phyloP scores from a whole-genome alignment of 1,284 basidiomycete species.

The Rhodotorula sp. region DNA sequence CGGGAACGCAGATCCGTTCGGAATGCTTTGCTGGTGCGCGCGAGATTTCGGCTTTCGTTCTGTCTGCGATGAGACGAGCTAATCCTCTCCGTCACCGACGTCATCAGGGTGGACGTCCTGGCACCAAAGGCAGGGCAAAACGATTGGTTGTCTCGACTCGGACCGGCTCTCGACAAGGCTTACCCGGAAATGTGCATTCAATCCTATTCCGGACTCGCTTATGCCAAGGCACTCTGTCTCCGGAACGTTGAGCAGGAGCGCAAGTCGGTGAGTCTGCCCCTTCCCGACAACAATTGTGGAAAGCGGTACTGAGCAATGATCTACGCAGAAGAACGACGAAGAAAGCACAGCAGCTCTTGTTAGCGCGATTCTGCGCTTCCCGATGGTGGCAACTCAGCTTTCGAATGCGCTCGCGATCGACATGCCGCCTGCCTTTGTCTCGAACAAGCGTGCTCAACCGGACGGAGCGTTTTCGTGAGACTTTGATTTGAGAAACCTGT shows the following conservation, averaged over 20 bases:
- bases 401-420: conserved; percentile 76
- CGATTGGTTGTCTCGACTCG: conserved; percentile 72
- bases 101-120: conserved; percentile 61
- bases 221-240: conserved; percentile 69
- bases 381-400: conserved; percentile 71
- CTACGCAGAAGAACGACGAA: conserved; percentile 54
- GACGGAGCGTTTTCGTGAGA: conserved; percentile 38
- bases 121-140: conserved; percentile 74
- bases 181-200: conserved; percentile 55
- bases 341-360: conserved; percentile 64
- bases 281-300: not conserved
- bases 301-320: too few relatives aligned
- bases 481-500: conserved; percentile 39
- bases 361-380: conserved; percentile 72
- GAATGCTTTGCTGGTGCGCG: conserved; percentile 50
- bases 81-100: not conserved
- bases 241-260: conserved; percentile 58
- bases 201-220: conserved; percentile 74
- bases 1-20: conserved; percentile 34
- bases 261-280: conserved; percentile 53
- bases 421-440: conserved; percentile 61
- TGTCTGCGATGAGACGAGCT: not conserved
- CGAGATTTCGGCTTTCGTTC: not conserved
- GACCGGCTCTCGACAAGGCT: conserved; percentile 42
- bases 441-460: conserved; percentile 51